Percentiles rank a stretch among this genome's conserved stretches.
phyloP scores from a whole-genome alignment of 2,329 filamentous ascomycete species.

The Colletotrichum musae region DNA sequence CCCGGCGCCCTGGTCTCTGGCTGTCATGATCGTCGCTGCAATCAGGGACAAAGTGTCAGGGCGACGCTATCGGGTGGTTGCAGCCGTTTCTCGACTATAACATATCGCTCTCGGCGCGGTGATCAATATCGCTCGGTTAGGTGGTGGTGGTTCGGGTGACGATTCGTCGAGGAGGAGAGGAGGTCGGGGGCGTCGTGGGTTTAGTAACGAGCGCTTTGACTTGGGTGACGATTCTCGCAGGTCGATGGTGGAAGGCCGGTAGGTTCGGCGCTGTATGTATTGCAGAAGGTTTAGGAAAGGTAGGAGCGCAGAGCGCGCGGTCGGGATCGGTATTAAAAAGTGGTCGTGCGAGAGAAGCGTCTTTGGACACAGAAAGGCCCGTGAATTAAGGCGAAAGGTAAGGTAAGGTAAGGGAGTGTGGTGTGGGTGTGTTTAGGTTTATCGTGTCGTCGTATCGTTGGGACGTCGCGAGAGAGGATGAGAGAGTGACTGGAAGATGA shows the following conservation, averaged over 20 bases:
- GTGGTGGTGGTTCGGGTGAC: constrained; percentile 7
- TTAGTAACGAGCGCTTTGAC: constrained; percentile 32
- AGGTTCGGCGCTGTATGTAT: constrained; percentile 19
- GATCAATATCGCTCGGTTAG: neutral
- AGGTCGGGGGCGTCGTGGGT: constrained; percentile 5
- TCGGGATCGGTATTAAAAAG: constrained; percentile 34
- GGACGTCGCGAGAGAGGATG: constrained; percentile 15
- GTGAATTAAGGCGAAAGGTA: constrained; percentile 26
- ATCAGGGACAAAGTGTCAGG: constrained; percentile 15
- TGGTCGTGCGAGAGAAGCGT: constrained; percentile 30
- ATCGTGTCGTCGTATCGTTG: constrained; percentile 34
- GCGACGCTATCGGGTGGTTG: constrained; percentile 10
- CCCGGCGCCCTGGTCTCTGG: constrained; percentile 52
- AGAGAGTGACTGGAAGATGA: constrained; percentile 20
- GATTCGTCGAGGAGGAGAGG: neutral
- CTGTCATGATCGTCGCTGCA: constrained; percentile 51
- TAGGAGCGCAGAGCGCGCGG: constrained; percentile 30
- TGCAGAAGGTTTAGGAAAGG: constrained; percentile 27
- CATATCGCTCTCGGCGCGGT: constrained; percentile 26
- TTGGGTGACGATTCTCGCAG: constrained; percentile 17
- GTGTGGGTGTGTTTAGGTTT: constrained; percentile 4
- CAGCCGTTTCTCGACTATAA: constrained; percentile 14
- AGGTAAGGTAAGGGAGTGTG: constrained; percentile 14
- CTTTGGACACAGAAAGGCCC: constrained; percentile 17
- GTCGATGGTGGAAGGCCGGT: constrained; percentile 11